Conservation (phyloP, 352 stramenopile species). For the Hyphochytrium catenoides region DNA sequence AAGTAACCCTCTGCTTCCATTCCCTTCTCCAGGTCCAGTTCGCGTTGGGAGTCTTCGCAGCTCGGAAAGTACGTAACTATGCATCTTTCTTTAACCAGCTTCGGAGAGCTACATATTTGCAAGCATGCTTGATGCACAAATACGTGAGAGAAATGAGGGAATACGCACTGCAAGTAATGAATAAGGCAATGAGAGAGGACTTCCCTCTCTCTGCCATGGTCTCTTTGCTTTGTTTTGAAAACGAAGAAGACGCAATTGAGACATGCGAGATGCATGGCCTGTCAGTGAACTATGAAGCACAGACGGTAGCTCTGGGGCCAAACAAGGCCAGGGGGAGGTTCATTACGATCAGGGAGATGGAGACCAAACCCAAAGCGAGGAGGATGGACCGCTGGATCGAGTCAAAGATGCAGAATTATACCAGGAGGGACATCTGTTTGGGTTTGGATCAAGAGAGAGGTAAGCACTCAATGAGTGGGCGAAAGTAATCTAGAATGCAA, state of each 20-base stretch:
- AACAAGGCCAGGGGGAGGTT: constrained; percentile 19
- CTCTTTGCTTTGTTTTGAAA: constrained; percentile 46
- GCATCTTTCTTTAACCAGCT: constrained; percentile 51
- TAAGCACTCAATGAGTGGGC: constrained; percentile 15
- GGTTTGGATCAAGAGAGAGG: constrained; percentile 33
- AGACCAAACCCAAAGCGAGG: constrained; percentile 38
- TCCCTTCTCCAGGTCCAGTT: constrained; percentile 60
- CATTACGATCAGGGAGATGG: constrained; percentile 35
- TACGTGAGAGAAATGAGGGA: constrained; percentile 51
- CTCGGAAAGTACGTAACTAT: constrained; percentile 54
- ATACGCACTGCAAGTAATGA: constrained; percentile 40
- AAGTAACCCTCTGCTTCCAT: too few relatives aligned
- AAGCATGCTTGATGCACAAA: constrained; percentile 48
- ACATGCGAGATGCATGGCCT: constrained; percentile 41
- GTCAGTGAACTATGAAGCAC: too few relatives aligned
- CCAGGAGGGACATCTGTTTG: constrained; percentile 5
- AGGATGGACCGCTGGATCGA: neutral
- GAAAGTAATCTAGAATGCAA: too few relatives aligned
- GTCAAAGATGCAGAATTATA: constrained; percentile 1
- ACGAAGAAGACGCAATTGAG: constrained; percentile 29
- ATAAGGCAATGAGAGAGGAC: constrained; percentile 23
- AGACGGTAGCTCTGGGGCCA: too few relatives aligned
- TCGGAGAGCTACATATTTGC: constrained; percentile 38
- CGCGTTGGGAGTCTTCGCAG: constrained; percentile 55
- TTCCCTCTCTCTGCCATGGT: constrained; percentile 34